phyloP scores from a whole-genome alignment of 257 asterid genomes.

The Solanum etuberosum region DNA sequence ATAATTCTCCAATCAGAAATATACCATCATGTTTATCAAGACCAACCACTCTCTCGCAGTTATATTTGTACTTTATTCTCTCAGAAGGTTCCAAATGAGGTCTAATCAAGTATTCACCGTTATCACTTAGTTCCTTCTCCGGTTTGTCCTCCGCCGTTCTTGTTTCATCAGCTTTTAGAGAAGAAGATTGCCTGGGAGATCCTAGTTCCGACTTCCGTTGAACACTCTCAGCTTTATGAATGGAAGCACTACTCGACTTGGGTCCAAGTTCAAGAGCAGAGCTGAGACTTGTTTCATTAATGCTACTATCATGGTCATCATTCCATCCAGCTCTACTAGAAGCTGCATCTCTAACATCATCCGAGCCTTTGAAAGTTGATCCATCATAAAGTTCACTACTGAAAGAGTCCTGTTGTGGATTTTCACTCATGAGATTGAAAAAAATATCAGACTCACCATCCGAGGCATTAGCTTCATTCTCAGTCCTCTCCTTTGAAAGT shows the following conservation, averaged over 20 bases:
- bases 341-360: conserved; percentile 54
- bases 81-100: conserved; percentile 83
- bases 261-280: conserved; percentile 85
- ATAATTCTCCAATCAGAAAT: conserved; percentile 85
- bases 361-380: conserved; percentile 60
- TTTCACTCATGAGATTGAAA: conserved; percentile 52
- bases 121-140: conserved; percentile 81
- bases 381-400: conserved; percentile 56
- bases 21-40: conserved; percentile 98
- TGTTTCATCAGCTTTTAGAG: conserved; percentile 47
- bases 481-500: conserved; percentile 54
- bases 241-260: conserved; percentile 65
- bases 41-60: conserved; percentile 96
- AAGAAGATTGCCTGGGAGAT: conserved; percentile 65
- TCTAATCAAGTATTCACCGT: conserved; percentile 94
- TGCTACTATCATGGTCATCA: conserved; percentile 79
- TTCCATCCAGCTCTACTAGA: conserved; percentile 83
- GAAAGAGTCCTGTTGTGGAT: conserved; percentile 48
- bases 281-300: conserved; percentile 80
- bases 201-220: conserved; percentile 68
- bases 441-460: conserved; percentile 43
- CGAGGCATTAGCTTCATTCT: conserved; percentile 38
- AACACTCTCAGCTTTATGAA: conserved; percentile 62
- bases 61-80: conserved; percentile 80
- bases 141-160: conserved; percentile 60